These are phyloP conservation scores for Plasmodium billcollinsi DNA, from an alignment of 169 alveolate genomes.

Conservation along the genomic window DNA sequence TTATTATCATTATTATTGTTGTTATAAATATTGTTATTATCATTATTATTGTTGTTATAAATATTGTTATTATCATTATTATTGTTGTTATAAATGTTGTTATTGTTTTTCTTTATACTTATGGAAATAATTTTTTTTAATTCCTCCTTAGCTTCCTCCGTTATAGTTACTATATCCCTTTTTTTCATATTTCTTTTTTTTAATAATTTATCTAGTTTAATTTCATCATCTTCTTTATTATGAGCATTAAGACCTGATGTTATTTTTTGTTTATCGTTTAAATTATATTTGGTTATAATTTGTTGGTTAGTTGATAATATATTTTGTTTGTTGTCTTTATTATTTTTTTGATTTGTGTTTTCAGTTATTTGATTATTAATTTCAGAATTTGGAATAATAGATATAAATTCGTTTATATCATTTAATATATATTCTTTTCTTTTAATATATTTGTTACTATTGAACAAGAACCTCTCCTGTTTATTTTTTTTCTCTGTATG, in stretches of 20 bases:
- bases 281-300: background rate
- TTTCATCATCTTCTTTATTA: constrained; percentile 11
- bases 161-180: constrained; percentile 44
- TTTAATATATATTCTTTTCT: constrained; percentile 41
- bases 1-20: too few relatives aligned
- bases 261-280: background rate
- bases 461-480: background rate
- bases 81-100: too few relatives aligned
- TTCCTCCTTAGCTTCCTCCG: constrained; percentile 50
- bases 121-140: constrained; percentile 28
- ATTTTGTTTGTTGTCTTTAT: background rate
- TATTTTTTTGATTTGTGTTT: background rate
- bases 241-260: background rate
- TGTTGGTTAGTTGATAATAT: background rate
- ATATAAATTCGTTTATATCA: constrained; percentile 44
- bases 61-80: too few relatives aligned
- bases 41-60: too few relatives aligned
- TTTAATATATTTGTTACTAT: background rate
- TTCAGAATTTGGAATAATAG: background rate
- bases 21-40: too few relatives aligned
- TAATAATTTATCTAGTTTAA: constrained; percentile 36
- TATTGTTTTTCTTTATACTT: constrained; percentile 23
- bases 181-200: constrained; percentile 57
- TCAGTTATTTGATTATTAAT: background rate
- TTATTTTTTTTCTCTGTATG: background rate